Base-by-base conservation (phyloP, 805 yeast genomes). In the Myxozyma neglecta region DNA sequence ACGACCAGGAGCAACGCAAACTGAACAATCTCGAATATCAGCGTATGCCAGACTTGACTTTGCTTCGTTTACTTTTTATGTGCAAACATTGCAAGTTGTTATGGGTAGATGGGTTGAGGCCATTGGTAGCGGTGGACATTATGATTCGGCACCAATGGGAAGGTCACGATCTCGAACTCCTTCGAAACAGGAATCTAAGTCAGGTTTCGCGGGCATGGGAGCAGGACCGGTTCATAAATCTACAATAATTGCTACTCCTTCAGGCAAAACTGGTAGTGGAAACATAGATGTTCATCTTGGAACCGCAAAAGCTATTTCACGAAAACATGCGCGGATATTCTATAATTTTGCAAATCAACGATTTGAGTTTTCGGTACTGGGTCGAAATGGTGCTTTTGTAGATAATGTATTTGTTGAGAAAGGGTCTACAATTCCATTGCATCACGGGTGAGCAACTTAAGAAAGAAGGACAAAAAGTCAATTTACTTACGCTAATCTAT, bases 331-430 rank as follows among this genome's bases (percentile, higher is more conserved):
- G 3, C 92, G 90, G 75, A 93, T 94, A 13, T 93, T 92, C 73
- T 94, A 93, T 77, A 94, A 94, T 73, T 94, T 94, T 75, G 98
- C 97, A 5, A 91, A 96, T 3, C 98, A 93, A 72, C 77, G 96
- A 66, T 94, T 94, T 72, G 99, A 94, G 74, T 77, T 94, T 50
- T 86, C 96, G 10, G 91, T 94, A 1, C 80, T 92, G 68, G 99
- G 99, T 20, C 82, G 97, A 68, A 94, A 94, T 73, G 99, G 99
- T 43, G 97, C 97, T 1, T 94, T 94, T 79, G 96, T 94, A 2
- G 94, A 93, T 74, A 96, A 91, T 67, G 80, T 79, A 36, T 94
- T 93, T 73, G 87, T 94, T 5, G 97, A 90, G 71, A 84, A 88
- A 64, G 97, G 97, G 8, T 85, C 90, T 40, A 94, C 99, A 0